These are phyloP conservation scores for Aspergillus pseudotamarii DNA, from an alignment of 2,329 filamentous ascomycete species.

Conservation along the genomic window DNA sequence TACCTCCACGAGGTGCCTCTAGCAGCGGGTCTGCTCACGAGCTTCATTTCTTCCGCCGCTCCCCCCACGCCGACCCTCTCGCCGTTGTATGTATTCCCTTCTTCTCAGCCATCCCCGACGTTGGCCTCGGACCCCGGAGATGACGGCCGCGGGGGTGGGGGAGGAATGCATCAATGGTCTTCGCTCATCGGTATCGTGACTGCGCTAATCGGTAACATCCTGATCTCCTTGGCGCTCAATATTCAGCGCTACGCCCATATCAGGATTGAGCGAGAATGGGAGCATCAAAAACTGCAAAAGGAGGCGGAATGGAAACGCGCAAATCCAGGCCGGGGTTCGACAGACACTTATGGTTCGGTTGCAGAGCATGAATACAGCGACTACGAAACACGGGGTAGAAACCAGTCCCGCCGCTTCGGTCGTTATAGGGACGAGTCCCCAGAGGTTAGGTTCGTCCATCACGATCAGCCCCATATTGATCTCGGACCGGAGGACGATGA, in stretches of 20 bases:
- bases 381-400: conserved; percentile 12
- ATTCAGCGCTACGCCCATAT: conserved; percentile 96
- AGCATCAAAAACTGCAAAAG: conserved; percentile 59
- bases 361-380: conserved; percentile 20
- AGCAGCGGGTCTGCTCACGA: conserved; percentile 32
- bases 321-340: conserved; percentile 17
- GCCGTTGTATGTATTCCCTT: conserved; percentile 16
- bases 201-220: conserved; percentile 86
- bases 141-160: conserved; percentile 22
- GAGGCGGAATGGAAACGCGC: conserved; percentile 57
- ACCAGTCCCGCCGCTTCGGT: conserved; percentile 10
- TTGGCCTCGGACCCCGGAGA: conserved; percentile 19
- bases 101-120: conserved; percentile 20
- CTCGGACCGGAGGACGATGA: conserved; percentile 18
- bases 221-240: conserved; percentile 94
- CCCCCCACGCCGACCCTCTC: conserved; percentile 27
- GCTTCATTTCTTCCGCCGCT: conserved; percentile 26
- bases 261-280: conserved; percentile 71
- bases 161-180: conserved; percentile 64
- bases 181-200: conserved; percentile 93
- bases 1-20: conserved; percentile 29
- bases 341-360: conserved; percentile 50
- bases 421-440: conserved; percentile 25
- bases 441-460: conserved; percentile 31
- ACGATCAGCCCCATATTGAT: conserved; percentile 31